phyloP scores from a whole-genome alignment of 257 asterid genomes.

The Solanum pimpinellifolium region DNA sequence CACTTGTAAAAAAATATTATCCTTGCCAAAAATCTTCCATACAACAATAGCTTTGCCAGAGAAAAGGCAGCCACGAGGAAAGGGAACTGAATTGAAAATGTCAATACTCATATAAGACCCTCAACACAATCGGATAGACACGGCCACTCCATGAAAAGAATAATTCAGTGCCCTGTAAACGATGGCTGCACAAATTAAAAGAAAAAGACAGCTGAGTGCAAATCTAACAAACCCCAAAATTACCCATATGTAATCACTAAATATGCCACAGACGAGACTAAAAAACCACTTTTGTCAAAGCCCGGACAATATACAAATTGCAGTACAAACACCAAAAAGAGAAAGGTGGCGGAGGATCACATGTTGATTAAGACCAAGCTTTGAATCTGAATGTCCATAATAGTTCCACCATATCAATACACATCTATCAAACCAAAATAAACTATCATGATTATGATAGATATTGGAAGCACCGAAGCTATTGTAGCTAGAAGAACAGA shows the following conservation, averaged over 20 bases:
- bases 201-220: not conserved
- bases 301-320: not conserved
- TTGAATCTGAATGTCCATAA: not conserved
- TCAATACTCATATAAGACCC: not conserved
- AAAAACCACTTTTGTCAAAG: not conserved
- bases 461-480: not conserved
- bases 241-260: not conserved
- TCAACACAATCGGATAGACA: not conserved
- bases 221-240: not conserved
- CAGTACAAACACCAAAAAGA: not conserved
- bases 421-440: not conserved
- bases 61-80: not conserved
- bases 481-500: not conserved
- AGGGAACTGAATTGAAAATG: not conserved
- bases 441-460: too few relatives aligned
- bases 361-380: not conserved
- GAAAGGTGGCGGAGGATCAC: not conserved
- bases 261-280: not conserved
- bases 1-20: not conserved
- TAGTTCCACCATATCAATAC: not conserved
- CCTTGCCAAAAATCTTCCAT: not conserved
- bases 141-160: not conserved
- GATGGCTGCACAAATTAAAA: not conserved
- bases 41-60: not conserved
- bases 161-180: not conserved